Evolutionary conservation across 2,329 filamentous ascomycete species (phyloP), one percentile per base, ranked within the genome.

Genomic region (Aspergillus ustus): DNA sequence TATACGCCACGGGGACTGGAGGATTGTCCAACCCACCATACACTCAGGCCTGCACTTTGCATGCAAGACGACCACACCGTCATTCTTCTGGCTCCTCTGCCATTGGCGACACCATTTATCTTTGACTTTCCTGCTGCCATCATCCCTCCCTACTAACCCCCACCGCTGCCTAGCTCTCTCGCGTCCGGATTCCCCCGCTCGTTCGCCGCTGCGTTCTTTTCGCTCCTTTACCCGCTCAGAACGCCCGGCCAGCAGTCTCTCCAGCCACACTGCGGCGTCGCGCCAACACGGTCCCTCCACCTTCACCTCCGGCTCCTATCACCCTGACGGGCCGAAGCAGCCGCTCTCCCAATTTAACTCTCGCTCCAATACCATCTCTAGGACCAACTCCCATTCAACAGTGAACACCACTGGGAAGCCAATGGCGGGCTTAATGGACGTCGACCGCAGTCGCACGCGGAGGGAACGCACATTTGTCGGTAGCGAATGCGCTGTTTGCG

Each of bases 391-490:
- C 15, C 71, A 74, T 51, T 68, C 69, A 13, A 77, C 75, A 1
- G 77, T 75, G 60, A 76, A 76, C 63, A 74, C 76, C 55, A 69
- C 77, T 17, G 75, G 76, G 57, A 72, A 74, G 63, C 71, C 74
- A 68, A 88, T 89, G 81, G 84, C 87, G 58, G 86, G 86, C 71
- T 85, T 87, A 76, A 86, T 92, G 82, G 88, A 89, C 72, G 83
- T 90, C 56, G 92, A 97, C 72, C 85, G 92, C 72, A 89, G 86
- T 71, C 89, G 92, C 67, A 89, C 88, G 67, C 87, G 95, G 73
- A 86, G 93, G 73, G 94, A 98, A 79, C 87, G 95, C 74, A 99
- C 94, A 2, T 98, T 97, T 79, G 91, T 98, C 58, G 95, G 95
- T 50, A 93, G 89, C 75, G 91, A 96, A 80, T 99, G 95, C 79